These are phyloP conservation scores for Singerocomus inundabilis DNA, from an alignment of 1,284 basidiomycete species.

Conservation along the genomic window DNA sequence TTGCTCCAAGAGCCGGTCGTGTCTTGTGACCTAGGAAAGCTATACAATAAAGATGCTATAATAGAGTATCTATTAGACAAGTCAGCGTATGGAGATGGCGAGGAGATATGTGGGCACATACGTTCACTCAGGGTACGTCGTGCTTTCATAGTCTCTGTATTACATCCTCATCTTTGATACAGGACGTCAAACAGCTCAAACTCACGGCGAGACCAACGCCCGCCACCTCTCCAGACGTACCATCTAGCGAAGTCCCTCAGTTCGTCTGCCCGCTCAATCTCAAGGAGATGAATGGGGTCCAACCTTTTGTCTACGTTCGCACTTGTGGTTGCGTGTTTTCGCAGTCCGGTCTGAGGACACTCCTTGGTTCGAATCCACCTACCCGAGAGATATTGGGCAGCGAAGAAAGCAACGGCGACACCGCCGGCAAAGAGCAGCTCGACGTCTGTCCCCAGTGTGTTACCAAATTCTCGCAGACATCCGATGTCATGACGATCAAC, in stretches of 20 bases:
- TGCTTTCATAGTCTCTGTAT: background rate
- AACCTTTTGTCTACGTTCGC: constrained; percentile 85
- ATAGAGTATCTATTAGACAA: constrained; percentile 85
- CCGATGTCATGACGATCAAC: constrained; percentile 62
- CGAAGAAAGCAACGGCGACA: constrained; percentile 15
- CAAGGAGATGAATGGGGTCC: constrained; percentile 90
- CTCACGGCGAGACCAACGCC: constrained; percentile 69
- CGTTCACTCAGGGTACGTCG: constrained; percentile 77
- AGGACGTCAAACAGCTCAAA: constrained; percentile 85
- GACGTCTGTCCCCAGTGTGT: constrained; percentile 75
- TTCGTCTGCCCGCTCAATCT: constrained; percentile 89
- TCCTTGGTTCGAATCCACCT: constrained; percentile 41
- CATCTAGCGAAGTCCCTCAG: constrained; percentile 48
- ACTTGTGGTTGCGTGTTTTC: constrained; percentile 89
- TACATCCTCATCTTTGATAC: constrained; percentile 2
- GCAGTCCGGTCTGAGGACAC: constrained; percentile 68
- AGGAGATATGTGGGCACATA: constrained; percentile 84
- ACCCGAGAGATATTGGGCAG: constrained; percentile 25
- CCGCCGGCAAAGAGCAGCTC: constrained; percentile 35
- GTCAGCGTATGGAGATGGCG: constrained; percentile 76
- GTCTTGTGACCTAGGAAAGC: constrained; percentile 84
- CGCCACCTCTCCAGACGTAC: constrained; percentile 38
- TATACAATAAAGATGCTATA: constrained; percentile 93
- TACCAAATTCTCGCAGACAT: constrained; percentile 56
- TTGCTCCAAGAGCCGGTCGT: constrained; percentile 85